Conservation (phyloP, 176 grass and related monocot species). For the Phragmites australis region DNA sequence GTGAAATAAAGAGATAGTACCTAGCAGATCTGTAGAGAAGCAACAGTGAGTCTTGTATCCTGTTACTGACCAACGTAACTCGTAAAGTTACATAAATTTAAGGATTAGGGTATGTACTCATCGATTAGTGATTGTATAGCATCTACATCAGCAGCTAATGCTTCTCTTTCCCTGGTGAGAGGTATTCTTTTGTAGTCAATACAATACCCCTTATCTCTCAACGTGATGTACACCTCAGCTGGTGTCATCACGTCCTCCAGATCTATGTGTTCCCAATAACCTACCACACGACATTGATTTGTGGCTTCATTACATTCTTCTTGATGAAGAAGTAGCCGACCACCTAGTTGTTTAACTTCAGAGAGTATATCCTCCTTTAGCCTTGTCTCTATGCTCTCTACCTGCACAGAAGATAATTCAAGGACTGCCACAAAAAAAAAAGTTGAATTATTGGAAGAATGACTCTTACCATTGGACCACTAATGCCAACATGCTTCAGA, state of each 20-base stretch:
- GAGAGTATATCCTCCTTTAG: conserved; percentile 95
- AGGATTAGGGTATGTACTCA: conserved; percentile 52
- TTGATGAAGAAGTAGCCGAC: conserved; percentile 82
- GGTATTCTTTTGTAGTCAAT: conserved; percentile 92
- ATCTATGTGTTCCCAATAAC: conserved; percentile 93
- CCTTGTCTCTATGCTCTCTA: conserved; percentile 82
- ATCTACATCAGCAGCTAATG: conserved; percentile 95
- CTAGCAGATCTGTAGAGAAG: conserved; percentile 69
- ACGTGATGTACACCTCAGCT: conserved; percentile 69
- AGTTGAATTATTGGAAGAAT: conserved; percentile 19
- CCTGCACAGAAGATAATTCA: conserved; percentile 54
- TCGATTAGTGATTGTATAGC: conserved; percentile 77
- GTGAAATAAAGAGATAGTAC: conserved; percentile 93
- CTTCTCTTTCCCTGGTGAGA: conserved; percentile 93
- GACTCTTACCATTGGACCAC: conserved; percentile 79
- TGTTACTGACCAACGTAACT: conserved; percentile 4
- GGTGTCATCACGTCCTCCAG: conserved; percentile 74
- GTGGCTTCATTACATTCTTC: conserved; percentile 66
- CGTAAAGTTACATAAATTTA: conserved; percentile 19
- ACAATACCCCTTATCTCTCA: conserved; percentile 69
- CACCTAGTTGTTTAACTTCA: conserved; percentile 71
- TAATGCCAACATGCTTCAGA: conserved; percentile 99
- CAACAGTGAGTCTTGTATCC: conserved; percentile 32
- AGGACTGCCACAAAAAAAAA: conserved; percentile 28
- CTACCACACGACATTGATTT: conserved; percentile 72